Evolutionary conservation across 2,329 filamentous ascomycete genomes (phyloP).

Genomic region (Herpotrichia juniperi): DNA sequence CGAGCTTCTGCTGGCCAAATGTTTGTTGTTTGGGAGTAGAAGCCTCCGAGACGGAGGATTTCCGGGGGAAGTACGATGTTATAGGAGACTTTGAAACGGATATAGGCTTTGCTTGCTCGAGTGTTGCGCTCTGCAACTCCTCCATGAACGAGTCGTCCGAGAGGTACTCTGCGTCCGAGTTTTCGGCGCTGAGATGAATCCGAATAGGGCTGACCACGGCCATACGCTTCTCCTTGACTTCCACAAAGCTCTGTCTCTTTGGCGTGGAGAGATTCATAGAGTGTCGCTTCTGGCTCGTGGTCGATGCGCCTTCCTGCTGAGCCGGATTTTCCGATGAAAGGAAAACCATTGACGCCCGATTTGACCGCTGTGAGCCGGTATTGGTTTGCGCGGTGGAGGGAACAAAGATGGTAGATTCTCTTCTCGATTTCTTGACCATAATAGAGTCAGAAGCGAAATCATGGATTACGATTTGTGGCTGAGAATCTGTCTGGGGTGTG

Average conservation of each 20-base stretch:
- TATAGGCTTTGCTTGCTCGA: slow-evolving; percentile 83
- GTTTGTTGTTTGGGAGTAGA: slow-evolving; percentile 36
- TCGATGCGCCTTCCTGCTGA: slow-evolving; percentile 20
- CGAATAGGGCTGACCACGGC: slow-evolving; percentile 48
- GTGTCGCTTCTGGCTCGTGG: slow-evolving; percentile 31
- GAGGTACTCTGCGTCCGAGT: slow-evolving; percentile 56
- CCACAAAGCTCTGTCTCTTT: slow-evolving; percentile 32
- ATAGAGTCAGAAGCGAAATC: slow-evolving; percentile 10
- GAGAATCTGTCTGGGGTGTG: slow-evolving; percentile 13
- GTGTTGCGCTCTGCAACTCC: slow-evolving; percentile 79
- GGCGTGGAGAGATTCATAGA: slow-evolving; percentile 32
- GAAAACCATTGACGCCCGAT: slow-evolving; percentile 40
- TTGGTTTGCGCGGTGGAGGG: slow-evolving; percentile 20
- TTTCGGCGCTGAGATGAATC: slow-evolving; percentile 44
- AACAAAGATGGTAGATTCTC: slow-evolving; percentile 25
- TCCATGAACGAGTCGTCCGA: slow-evolving; percentile 87
- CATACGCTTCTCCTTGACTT: slow-evolving; percentile 46
- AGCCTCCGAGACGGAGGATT: slow-evolving; percentile 27
- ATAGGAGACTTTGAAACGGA: slow-evolving; percentile 81
- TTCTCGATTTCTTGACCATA: slow-evolving; percentile 13
- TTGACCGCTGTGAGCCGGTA: slow-evolving; percentile 27
- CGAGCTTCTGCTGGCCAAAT: slow-evolving; percentile 43
- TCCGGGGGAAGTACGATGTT: slow-evolving; percentile 63
- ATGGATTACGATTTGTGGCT: slow-evolving; percentile 10
- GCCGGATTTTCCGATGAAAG: slow-evolving; percentile 26